phyloP scores from a whole-genome alignment of 768 basidiomycete genomes.

The Auricularia cornea region DNA sequence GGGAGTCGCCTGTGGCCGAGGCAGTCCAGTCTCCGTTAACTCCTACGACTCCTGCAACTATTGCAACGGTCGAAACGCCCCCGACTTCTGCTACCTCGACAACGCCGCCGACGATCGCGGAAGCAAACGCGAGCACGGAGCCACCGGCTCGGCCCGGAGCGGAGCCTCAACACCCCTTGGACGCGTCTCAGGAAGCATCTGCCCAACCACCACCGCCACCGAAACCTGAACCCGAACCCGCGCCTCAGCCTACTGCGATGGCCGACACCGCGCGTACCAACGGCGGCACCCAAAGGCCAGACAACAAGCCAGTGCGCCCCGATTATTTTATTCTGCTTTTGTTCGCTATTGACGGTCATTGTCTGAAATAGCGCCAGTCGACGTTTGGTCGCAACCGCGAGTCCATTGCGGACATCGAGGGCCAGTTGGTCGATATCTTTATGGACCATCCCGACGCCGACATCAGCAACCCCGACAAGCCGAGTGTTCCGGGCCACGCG shows the following conservation, averaged over 20 bases:
- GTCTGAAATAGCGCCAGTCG: conserved; percentile 15
- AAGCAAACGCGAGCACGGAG: not conserved
- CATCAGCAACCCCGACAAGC: conserved; percentile 48
- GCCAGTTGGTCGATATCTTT: conserved; percentile 60
- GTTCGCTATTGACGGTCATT: not conserved
- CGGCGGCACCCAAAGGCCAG: too few relatives aligned
- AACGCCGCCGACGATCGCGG: not conserved
- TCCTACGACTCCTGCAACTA: not conserved
- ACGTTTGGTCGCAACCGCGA: conserved; percentile 54
- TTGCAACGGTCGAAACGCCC: not conserved
- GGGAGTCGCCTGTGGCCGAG: not conserved
- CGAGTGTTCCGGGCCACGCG: conserved; percentile 60
- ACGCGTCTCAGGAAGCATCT: not conserved
- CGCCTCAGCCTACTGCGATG: not conserved
- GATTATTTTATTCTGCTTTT: too few relatives aligned
- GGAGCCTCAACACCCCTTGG: not conserved
- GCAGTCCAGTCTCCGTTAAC: not conserved
- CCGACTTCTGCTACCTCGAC: not conserved
- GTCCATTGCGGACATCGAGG: conserved; percentile 63
- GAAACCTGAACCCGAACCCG: not conserved
- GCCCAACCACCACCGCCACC: too few relatives aligned
- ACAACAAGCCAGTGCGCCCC: too few relatives aligned
- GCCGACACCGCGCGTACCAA: not conserved
- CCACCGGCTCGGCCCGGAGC: not conserved
- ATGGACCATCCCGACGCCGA: conserved; percentile 52